These are phyloP conservation scores for Dothideomycetes sp. DNA, from an alignment of 2,329 filamentous ascomycete species.

Conservation along the genomic window DNA sequence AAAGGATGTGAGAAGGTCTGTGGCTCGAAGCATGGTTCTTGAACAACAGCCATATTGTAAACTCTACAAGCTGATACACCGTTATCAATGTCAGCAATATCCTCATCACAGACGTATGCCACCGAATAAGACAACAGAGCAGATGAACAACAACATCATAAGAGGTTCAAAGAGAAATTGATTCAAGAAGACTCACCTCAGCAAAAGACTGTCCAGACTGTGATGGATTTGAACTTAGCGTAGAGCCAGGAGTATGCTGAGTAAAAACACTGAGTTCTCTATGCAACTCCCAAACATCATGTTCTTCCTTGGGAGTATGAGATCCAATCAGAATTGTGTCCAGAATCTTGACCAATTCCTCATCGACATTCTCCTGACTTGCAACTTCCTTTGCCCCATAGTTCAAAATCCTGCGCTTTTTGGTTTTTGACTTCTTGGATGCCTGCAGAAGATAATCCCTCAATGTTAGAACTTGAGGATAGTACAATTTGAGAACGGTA, in stretches of 20 bases:
- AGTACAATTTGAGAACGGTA: slow-evolving; percentile 52
- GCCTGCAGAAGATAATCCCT: slow-evolving; percentile 64
- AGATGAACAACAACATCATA: too few species aligned
- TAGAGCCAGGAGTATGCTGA: slow-evolving; percentile 32
- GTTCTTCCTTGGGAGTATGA: slow-evolving; percentile 34
- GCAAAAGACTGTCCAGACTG: background rate
- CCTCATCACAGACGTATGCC: slow-evolving; percentile 2
- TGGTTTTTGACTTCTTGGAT: slow-evolving; percentile 53
- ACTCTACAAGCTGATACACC: slow-evolving; percentile 37
- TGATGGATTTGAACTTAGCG: slow-evolving; percentile 23
- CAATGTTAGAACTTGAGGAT: slow-evolving; percentile 55
- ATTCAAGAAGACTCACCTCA: slow-evolving; percentile 15
- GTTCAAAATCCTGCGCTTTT: slow-evolving; percentile 38
- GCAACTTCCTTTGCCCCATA: slow-evolving; percentile 38
- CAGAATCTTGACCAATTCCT: slow-evolving; percentile 48
- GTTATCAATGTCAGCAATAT: background rate
- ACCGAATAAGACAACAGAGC: too few species aligned
- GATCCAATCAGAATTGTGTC: slow-evolving; percentile 61
- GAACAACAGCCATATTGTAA: slow-evolving; percentile 65
- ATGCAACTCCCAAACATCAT: slow-evolving; percentile 22
- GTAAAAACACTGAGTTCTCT: slow-evolving; percentile 37
- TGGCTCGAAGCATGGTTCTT: slow-evolving; percentile 41
- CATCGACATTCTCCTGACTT: slow-evolving; percentile 28
- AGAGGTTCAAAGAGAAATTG: slow-evolving; percentile 20
- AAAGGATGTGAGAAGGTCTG: slow-evolving; percentile 65